Evolutionary conservation across 1,284 basidiomycete genomes (phyloP).

Genomic region (Earliella scabrosa): DNA sequence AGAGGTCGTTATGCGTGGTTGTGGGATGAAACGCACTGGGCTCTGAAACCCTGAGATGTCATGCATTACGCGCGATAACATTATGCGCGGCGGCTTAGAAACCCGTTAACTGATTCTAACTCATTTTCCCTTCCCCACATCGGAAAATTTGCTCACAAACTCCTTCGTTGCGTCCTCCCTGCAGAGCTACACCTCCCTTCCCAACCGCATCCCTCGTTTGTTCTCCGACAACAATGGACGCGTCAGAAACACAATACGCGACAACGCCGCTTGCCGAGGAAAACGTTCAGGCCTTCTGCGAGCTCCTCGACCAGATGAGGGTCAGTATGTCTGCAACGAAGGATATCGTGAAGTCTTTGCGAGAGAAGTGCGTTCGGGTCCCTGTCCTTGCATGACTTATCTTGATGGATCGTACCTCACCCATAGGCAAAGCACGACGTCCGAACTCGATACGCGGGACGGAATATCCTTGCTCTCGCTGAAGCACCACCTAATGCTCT

Average conservation of each 20-base stretch:
- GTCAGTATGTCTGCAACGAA: slow-evolving; percentile 65
- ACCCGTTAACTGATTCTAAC: slow-evolving; percentile 78
- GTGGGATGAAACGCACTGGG: slow-evolving; percentile 87
- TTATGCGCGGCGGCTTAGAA: slow-evolving; percentile 82
- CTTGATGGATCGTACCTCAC: not conserved
- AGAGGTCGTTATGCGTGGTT: not conserved
- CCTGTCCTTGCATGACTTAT: not conserved
- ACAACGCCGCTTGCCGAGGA: slow-evolving; percentile 10
- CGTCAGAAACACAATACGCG: slow-evolving; percentile 5
- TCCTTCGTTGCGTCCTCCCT: not conserved
- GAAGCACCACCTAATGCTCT: slow-evolving; percentile 86
- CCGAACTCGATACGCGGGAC: slow-evolving; percentile 66
- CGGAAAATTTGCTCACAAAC: slow-evolving; percentile 8
- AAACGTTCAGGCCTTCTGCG: slow-evolving; percentile 36
- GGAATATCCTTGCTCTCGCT: slow-evolving; percentile 92
- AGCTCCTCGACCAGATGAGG: slow-evolving; percentile 65
- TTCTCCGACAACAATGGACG: not conserved
- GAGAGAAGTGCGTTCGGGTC: slow-evolving; percentile 51
- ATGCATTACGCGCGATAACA: slow-evolving; percentile 71
- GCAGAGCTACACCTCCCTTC: not conserved
- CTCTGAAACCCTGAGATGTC: slow-evolving; percentile 73
- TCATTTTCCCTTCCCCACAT: not conserved
- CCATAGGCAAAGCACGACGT: slow-evolving; percentile 36
- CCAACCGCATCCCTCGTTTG: not conserved
- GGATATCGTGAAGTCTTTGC: slow-evolving; percentile 55